Base-by-base conservation (phyloP, 179 eudicot genomes). In the Carnegiea gigantea region DNA sequence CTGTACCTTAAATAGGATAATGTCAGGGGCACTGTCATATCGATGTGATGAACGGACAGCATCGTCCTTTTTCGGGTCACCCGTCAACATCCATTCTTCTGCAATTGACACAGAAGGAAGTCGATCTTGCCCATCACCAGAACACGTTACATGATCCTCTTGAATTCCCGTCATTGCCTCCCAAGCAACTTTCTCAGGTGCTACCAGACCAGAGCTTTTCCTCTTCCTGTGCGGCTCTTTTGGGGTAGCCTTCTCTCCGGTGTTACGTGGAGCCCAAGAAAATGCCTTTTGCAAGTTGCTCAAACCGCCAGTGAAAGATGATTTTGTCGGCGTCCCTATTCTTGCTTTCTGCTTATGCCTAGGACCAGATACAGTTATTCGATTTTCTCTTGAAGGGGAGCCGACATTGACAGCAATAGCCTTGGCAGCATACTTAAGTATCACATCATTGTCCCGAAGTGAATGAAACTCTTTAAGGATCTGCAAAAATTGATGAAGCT, bases 61-160 rank as follows among this genome's bases (percentile, higher is more conserved):
- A 80, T 92, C 97, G 88, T 97, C 98, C 91, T 97, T 97, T 70
- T 60, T 84, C 43, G 74, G 85, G 86, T 92, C 97, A 85, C 98
- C 99, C 70, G 95, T 97, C 46, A 97, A 94, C 98, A 93, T 95
- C 99, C 98, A 97, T 79, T 95, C 98, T 75, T 95, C 98, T 79
- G 98, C 85, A 78, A 92, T 89, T 28, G 97, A 88, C 75, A 88
- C 92, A 77, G 98, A 88, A 77, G 98, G 93, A 82, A 93, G 90
- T 54, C 98, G 88, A 59, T 95, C 98, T 84, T 92, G 98, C 49
- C 97, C 98, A 84, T 97, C 99, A 36, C 86, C 83, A 82, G 97
- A 70, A 81, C 79, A 89, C n/a, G 91, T 78, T 73, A 78, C 92
- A 73, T 89, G 88, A 76, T 95, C 98, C 87, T 97, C 99, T 77